Conservation (phyloP, 2,329 filamentous ascomycete genomes). For the Aspergillus sp. region DNA sequence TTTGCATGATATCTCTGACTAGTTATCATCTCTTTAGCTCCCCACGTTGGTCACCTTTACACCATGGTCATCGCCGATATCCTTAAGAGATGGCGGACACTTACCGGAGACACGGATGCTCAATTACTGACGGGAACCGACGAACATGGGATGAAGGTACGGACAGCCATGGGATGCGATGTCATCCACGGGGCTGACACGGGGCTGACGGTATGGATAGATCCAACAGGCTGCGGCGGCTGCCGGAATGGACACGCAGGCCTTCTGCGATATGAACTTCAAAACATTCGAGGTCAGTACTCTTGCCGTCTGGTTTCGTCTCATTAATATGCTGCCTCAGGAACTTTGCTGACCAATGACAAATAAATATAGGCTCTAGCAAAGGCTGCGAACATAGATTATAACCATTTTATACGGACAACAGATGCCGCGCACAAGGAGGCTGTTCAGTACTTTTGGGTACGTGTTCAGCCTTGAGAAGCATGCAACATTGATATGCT, state of each 20-base stretch:
- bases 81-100: constrained; percentile 82
- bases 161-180: background rate
- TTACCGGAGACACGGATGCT: constrained; percentile 65
- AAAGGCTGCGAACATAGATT: constrained; percentile 63
- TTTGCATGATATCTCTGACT: background rate
- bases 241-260: constrained; percentile 68
- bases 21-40: constrained; percentile 55
- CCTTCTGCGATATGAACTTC: constrained; percentile 85
- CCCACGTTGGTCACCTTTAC: constrained; percentile 93
- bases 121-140: constrained; percentile 88
- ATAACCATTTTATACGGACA: constrained; percentile 90
- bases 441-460: constrained; percentile 88
- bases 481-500: background rate
- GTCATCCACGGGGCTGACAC: constrained; percentile 13
- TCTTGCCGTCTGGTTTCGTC: background rate
- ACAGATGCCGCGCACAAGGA: constrained; percentile 79
- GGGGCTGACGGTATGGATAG: constrained; percentile 31
- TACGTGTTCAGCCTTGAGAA: constrained; percentile 23
- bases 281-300: constrained; percentile 66
- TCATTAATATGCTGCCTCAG: background rate
- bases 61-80: constrained; percentile 89
- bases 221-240: constrained; percentile 80
- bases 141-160: constrained; percentile 89
- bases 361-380: constrained; percentile 60
- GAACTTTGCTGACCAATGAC: background rate